Conservation (phyloP, 1,284 basidiomycete genomes). For the Trametes pubescens region DNA sequence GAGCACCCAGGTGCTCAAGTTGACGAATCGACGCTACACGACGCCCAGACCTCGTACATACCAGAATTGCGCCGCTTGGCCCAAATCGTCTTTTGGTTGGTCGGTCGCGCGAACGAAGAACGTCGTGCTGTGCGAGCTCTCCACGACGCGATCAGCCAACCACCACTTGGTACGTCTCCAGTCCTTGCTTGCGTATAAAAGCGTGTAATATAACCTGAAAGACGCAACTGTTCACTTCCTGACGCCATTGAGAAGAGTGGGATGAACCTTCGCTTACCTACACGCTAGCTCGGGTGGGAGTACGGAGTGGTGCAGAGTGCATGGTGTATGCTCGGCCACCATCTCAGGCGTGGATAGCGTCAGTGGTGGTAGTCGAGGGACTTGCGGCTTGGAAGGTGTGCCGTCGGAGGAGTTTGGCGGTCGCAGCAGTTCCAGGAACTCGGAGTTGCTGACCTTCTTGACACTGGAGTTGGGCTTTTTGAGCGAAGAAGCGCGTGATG, state of each 20-base stretch:
- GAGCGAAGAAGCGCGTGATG: slow-evolving; percentile 14
- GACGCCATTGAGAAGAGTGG: neutral
- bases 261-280: slow-evolving; percentile 33
- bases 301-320: slow-evolving; percentile 74
- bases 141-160: slow-evolving; percentile 82
- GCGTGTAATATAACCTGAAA: slow-evolving; percentile 66
- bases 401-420: slow-evolving; percentile 55
- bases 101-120: slow-evolving; percentile 68
- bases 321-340: slow-evolving; percentile 76
- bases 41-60: slow-evolving; percentile 35
- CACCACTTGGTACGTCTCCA: slow-evolving; percentile 88
- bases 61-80: slow-evolving; percentile 75
- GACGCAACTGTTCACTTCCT: neutral
- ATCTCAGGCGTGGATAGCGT: slow-evolving; percentile 63
- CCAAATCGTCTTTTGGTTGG: slow-evolving; percentile 55
- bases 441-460: slow-evolving; percentile 43
- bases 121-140: slow-evolving; percentile 84
- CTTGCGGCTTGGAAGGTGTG: slow-evolving; percentile 29
- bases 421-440: slow-evolving; percentile 58
- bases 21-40: no score
- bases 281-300: slow-evolving; percentile 78
- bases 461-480: slow-evolving; percentile 36
- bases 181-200: slow-evolving; percentile 64
- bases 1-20: neutral
- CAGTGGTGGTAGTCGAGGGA: slow-evolving; percentile 57